Evolutionary conservation across 345 rosid species (phyloP), one percentile per base, ranked within the genome.

Genomic region (Trapa incisa): DNA sequence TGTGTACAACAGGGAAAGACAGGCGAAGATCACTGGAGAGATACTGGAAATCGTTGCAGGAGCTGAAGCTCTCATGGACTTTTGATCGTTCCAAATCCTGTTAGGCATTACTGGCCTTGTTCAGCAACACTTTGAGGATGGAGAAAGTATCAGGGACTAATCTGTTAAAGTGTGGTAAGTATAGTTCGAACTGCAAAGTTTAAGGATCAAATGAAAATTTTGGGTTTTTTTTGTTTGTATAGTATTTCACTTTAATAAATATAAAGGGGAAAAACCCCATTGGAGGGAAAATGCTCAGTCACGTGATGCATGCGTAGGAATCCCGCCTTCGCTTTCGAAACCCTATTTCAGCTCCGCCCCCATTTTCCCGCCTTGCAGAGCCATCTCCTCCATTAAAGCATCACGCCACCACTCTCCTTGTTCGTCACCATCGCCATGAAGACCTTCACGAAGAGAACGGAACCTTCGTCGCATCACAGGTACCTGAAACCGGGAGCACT

Each of bases 41-140:
- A 70, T 89, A 74, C 67, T 89, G 71, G 98, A 89, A 80, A 88
- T 89, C 65, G 83, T 86, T 56, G 88, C 96, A 72, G 98, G 93
- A 72, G 96, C 96, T 1, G 93, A 92, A 72, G 96, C 96, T 47
- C 85, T 87, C 68, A 66, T 4, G 52, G 75, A 61, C 29, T 36
- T 38, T 68, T 17, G 71, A 77, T 52, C 65, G 70, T 57, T 57
- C 63, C 67, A 29, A 50, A 35, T 45, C 12, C 1, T 37, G 38
- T 54, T 22, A 6, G 35, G 7, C 6, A 54, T 35, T 54, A 5
- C 17, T 4, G 3, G 35, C 60, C n/a, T 54, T 4, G 60, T 54
- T 54, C 60, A n/a, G 60, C 29, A 22, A 22, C 29, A 22, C 29
- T 22, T 22, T 22, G 29, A 22, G 29, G 29, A 22, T 22, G 29